These are phyloP conservation scores for Wilcoxina mikolae DNA, from an alignment of 495 filamentous ascomycete genomes.

Conservation along the genomic window DNA sequence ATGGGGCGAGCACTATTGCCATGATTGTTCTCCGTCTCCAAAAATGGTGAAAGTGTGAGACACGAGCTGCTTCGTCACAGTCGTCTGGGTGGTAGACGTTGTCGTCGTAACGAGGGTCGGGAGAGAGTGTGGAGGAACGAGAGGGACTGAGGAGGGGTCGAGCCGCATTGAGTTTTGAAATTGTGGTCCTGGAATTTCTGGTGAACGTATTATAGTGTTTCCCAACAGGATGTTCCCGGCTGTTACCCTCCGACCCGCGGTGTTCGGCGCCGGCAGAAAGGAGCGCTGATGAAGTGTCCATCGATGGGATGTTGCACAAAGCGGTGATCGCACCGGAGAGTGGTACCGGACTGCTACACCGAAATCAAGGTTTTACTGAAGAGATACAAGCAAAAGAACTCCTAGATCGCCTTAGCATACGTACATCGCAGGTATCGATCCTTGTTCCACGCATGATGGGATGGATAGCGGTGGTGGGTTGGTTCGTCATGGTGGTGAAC, in stretches of 20 bases:
- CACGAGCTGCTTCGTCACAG: constrained; percentile 1
- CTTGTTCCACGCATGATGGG: no score
- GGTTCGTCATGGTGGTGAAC: no score
- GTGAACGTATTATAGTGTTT: not conserved
- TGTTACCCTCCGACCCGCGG: not conserved
- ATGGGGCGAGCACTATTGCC: not conserved
- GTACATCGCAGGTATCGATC: no score
- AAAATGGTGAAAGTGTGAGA: not conserved
- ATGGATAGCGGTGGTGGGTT: no score
- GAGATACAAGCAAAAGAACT: no score
- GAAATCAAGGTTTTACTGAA: no score
- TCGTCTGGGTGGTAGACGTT: not conserved
- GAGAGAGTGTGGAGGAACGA: not conserved
- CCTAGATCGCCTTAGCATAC: no score
- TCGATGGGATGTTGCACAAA: no score
- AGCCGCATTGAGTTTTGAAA: not conserved
- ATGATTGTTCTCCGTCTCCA: not conserved
- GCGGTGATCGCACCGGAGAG: no score
- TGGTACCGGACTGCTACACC: no score
- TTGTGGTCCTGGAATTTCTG: not conserved
- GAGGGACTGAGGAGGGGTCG: not conserved
- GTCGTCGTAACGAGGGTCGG: not conserved
- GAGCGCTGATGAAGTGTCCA: not conserved
- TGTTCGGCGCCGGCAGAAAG: not conserved
- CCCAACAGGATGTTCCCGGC: not conserved